Base-by-base conservation (phyloP, 805 yeast genomes). In the Starmerella scarabaei region DNA sequence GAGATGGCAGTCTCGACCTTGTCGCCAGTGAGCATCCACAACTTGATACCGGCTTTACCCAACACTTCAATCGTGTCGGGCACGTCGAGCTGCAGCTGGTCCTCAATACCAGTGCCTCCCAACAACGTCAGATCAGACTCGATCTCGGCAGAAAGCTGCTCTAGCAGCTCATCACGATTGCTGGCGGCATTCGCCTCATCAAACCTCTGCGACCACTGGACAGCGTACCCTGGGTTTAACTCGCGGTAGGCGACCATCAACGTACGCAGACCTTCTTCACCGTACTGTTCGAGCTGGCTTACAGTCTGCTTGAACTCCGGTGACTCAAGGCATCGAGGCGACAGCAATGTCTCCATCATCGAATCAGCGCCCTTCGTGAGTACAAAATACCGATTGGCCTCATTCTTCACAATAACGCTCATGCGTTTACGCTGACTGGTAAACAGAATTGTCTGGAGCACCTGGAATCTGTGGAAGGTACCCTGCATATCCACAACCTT, bases 41-140 rank as follows among this genome's bases (percentile, higher is more conserved):
- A 65, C 59, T 80, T 80, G 49, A 80, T 75, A 32, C 93, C 93
- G 0, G 86, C 93, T 31, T 71, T 67, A 8, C 75, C 73, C 37
- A 81, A 66, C 35, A 77, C 59, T 12, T 77, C 73, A 51, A 80
- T 81, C 1, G 88, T 66, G 41, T 73, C 75, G 1, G 91, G 88
- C 14, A 80, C 93, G 45, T 88, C 88, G 38, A 75, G 77, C 58
- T 80, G 93, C 30, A 80, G 65, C 43, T 82, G 62, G 54, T 80
- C 93, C 55, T 80, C 93, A 53, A 80, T 80, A 6, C 88, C 93
- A 17, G 93, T 80, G 15, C 86, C 85, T 15, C 93, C 93, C 35
- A 80, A 59, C 34, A 80, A 62, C 5, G 60, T 59, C 43, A 80
- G 65, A 20, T 65, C 71, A 2, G 58, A 55, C 56, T 80, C 93